These are phyloP conservation scores for Cardiospermum halicacabum DNA, from an alignment of 345 rosid genomes.

Conservation along the genomic window DNA sequence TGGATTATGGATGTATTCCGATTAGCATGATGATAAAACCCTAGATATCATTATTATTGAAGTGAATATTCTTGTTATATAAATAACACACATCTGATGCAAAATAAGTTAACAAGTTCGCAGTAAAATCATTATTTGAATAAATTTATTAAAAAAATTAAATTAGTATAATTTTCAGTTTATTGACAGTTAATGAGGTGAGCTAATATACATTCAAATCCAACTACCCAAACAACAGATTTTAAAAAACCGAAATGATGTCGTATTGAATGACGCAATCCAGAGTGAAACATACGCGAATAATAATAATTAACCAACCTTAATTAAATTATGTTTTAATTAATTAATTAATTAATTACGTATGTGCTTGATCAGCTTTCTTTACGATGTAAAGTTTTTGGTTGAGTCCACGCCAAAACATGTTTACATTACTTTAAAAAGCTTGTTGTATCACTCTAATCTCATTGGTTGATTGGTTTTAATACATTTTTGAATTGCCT, in stretches of 20 bases:
- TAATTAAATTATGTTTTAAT: no score
- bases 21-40: no score
- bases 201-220: neutral
- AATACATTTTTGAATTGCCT: neutral
- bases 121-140: no score
- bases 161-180: no score
- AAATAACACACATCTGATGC: no score
- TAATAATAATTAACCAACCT: neutral
- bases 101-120: no score
- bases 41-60: no score
- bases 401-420: constrained; percentile 23
- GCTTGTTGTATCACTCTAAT: constrained; percentile 5
- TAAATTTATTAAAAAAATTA: no score
- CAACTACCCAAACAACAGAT: neutral
- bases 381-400: neutral
- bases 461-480: constrained; percentile 16
- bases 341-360: neutral
- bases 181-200: neutral
- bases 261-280: constrained; percentile 21
- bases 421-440: neutral
- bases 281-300: constrained; percentile 10
- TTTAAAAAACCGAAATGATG: constrained; percentile 12
- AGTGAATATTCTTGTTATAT: no score
- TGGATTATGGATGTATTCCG: no score
- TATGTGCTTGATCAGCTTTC: neutral